Evolutionary conservation across 208 protist genomes (phyloP), one percentile per base, ranked within the genome.

Genomic region (Acanthamoeba rhysodes): DNA sequence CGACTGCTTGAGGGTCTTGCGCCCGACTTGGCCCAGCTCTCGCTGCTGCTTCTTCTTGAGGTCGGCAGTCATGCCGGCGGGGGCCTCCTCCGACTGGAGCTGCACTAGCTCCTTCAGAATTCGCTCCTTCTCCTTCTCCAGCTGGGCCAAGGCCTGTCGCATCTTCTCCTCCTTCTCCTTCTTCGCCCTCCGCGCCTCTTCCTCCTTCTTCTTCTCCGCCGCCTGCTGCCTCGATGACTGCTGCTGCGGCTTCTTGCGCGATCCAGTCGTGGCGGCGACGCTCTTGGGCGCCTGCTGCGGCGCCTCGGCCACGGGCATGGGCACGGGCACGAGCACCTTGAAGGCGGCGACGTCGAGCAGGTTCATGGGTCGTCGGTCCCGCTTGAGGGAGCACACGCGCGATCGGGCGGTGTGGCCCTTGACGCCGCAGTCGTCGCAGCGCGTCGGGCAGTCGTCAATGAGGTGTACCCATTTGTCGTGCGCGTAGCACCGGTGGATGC

Each of bases 141-240:
- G 32, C n/a, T 34, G 34, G 9, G 29, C 32, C 34, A 80, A 14
- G 34, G 32, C 72, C 14, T 37, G 72, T 29, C 41, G 34, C 27
- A 34, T 80, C 72, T 80, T 37, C 72, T 80, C 72, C 22, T 80
- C 72, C 32, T 80, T 45, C 27, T 80, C 72, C 72, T 80, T 80
- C 72, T 80, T 80, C 18, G 10, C 24, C 8, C 62, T 70, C 62
- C n/a, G 7, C 24, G 16, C n/a, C 62, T 70, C n/a, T 80, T 32
- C 68, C 27, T 80, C 20, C 72, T 80, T 37, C 72, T 16, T 50
- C 72, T 80, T 34, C 29, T 76, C n/a, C 29, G n/a, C 72, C 10
- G 18, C 32, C 7, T 37, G 24, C 72, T 80, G 27, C 72, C 41
- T 80, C 9, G 72, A 0, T 16, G 48, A 5, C 72, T 80, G 32